These are phyloP conservation scores for Macrolepiota dolichaula DNA, from an alignment of 768 basidiomycete genomes.

Conservation along the genomic window DNA sequence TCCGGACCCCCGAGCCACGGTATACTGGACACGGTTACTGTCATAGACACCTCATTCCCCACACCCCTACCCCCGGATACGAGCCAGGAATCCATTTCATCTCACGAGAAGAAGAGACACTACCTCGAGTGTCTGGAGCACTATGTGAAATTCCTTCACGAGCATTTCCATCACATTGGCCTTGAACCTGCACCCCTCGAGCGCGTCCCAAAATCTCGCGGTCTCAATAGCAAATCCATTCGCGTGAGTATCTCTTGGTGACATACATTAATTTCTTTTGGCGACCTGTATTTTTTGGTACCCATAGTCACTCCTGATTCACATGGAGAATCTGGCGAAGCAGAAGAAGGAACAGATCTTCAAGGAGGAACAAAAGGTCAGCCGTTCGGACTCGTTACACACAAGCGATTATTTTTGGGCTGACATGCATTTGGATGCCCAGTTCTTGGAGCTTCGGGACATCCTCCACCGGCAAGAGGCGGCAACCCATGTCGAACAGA, in stretches of 20 bases:
- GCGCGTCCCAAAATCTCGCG: constrained; percentile 48
- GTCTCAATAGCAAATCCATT: constrained; percentile 61
- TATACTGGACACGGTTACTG: not conserved
- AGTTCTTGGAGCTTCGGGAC: constrained; percentile 27
- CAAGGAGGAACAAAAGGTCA: constrained; percentile 55
- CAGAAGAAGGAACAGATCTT: constrained; percentile 47
- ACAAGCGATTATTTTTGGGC: not conserved
- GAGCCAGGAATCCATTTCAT: constrained; percentile 65
- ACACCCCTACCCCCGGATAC: not conserved
- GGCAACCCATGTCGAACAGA: constrained; percentile 7
- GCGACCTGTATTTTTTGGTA: not conserved
- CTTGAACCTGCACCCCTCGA: constrained; percentile 43
- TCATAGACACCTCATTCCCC: not conserved
- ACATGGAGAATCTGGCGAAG: constrained; percentile 58
- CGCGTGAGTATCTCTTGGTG: constrained; percentile 35
- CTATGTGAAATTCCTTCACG: constrained; percentile 64
- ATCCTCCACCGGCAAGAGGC: constrained; percentile 18
- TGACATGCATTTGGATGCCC: not conserved
- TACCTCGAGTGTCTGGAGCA: constrained; percentile 74
- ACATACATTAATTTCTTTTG: not conserved
- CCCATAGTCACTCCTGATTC: constrained; percentile 62
- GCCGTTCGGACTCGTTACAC: constrained; percentile 10
- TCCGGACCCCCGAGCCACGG: constrained; percentile 39
- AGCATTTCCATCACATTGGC: constrained; percentile 53
- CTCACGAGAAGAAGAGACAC: constrained; percentile 74